These are phyloP conservation scores for Colletotrichum brevisporum DNA, from an alignment of 2,329 filamentous ascomycete genomes.

Conservation along the genomic window DNA sequence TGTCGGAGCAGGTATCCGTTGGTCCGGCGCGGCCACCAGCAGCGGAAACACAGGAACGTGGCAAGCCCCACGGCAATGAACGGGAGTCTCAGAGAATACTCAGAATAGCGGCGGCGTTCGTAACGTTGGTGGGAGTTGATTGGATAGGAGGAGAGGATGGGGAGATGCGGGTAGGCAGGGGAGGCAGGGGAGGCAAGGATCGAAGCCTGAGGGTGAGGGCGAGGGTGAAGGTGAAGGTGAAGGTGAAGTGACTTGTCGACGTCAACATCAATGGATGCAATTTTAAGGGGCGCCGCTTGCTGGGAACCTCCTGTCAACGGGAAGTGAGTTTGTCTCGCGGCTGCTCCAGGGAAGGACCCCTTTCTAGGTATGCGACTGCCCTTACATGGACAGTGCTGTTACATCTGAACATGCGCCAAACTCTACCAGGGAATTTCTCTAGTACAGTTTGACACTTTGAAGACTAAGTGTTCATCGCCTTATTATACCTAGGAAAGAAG, in stretches of 20 bases:
- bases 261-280: constrained; percentile 21
- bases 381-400: constrained; percentile 1
- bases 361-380: constrained; percentile 1
- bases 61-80: too few species aligned
- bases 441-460: too few species aligned
- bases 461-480: too few species aligned
- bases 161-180: constrained; percentile 8
- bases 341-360: constrained; percentile 26
- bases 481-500: too few species aligned
- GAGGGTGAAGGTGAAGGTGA: too few species aligned
- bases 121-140: constrained; percentile 13
- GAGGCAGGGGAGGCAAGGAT: background rate
- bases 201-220: too few species aligned
- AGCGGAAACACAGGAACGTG: too few species aligned
- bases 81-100: constrained; percentile 2
- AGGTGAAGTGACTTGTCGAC: too few species aligned
- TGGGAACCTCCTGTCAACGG: background rate
- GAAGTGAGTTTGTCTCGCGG: constrained; percentile 16
- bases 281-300: constrained; percentile 13
- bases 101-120: background rate
- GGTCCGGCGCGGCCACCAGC: too few species aligned
- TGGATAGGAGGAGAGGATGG: constrained; percentile 3
- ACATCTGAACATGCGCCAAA: constrained; percentile 18
- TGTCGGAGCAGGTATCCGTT: too few species aligned
- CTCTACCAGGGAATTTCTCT: background rate